phyloP scores from a whole-genome alignment of 2,329 filamentous ascomycete genomes.

The Chalaropsis ovoidea region DNA sequence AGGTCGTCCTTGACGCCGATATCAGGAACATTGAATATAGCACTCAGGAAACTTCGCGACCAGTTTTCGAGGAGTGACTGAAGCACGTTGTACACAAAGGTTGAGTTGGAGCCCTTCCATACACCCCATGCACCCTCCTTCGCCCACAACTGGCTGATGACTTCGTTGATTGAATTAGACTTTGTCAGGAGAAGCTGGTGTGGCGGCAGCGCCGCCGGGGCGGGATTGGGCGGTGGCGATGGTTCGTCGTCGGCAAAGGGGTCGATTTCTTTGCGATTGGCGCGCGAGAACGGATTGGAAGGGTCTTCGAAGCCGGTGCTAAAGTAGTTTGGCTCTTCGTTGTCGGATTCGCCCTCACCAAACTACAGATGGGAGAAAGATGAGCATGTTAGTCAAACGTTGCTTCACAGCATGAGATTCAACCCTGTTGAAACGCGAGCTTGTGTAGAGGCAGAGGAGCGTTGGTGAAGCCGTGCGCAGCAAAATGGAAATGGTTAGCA shows the following conservation, averaged over 20 bases:
- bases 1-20: conserved; percentile 64
- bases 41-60: conserved; percentile 80
- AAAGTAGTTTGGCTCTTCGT: conserved; percentile 77
- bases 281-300: conserved; percentile 31
- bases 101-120: conserved; percentile 88
- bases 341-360: conserved; percentile 47
- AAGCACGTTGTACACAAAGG: conserved; percentile 81
- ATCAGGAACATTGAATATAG: conserved; percentile 82
- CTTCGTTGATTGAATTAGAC: conserved; percentile 73
- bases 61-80: conserved; percentile 84
- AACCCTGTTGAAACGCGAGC: too few relatives aligned
- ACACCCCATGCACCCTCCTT: conserved; percentile 84
- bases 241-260: conserved; percentile 24
- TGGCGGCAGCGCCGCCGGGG: conserved; percentile 31
- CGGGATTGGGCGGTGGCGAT: conserved; percentile 27
- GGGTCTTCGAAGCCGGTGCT: conserved; percentile 54
- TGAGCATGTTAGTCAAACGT: conserved; percentile 7
- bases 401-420: too few relatives aligned
- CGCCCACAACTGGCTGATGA: conserved; percentile 77
- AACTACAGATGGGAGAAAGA: conserved; percentile 16
- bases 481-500: neutral
- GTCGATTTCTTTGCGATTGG: conserved; percentile 22
- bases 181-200: conserved; percentile 63
- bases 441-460: too few relatives aligned
- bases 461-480: neutral